A percentile compares a stretch with the other conserved stretches of the same genome.
These are phyloP conservation scores for Pleurotus tuoliensis DNA, from an alignment of 768 basidiomycete species.

Conservation along the genomic window DNA sequence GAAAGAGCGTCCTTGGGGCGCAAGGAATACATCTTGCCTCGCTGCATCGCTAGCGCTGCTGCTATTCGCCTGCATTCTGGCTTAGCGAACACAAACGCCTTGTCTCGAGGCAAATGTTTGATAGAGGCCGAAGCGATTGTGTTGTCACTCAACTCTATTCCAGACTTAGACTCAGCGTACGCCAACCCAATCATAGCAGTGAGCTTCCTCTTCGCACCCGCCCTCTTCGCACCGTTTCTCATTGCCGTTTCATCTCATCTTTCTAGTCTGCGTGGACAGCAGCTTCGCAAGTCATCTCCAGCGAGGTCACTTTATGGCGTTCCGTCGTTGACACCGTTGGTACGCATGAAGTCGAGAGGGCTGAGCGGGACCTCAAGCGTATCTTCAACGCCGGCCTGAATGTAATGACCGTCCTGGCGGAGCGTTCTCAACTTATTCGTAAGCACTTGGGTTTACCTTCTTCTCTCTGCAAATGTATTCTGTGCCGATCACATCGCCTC, in stretches of 20 bases:
- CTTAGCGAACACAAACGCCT: not conserved
- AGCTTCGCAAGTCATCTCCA: constrained; percentile 4
- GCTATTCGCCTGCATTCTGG: constrained; percentile 29
- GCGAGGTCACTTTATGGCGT: constrained; percentile 4
- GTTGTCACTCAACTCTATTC: not conserved
- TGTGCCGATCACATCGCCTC: not conserved
- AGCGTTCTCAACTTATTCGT: constrained; percentile 3
- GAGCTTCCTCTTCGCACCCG: not conserved
- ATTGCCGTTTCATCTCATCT: not conserved
- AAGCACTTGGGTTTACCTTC: constrained; percentile 1
- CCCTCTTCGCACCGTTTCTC: not conserved
- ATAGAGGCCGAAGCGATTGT: constrained; percentile 1
- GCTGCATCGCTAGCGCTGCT: constrained; percentile 31
- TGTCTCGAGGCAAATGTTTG: constrained; percentile 2
- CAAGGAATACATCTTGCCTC: constrained; percentile 24
- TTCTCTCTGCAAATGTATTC: not conserved
- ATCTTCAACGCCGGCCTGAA: constrained; percentile 1
- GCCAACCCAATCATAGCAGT: constrained; percentile 3
- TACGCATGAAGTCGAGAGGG: not conserved
- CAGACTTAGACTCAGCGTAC: not conserved
- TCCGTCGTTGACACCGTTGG: not conserved
- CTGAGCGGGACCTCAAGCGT: not conserved
- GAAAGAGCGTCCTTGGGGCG: constrained; percentile 7
- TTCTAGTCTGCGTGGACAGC: constrained; percentile 7
- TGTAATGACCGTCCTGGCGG: constrained; percentile 2